These are phyloP conservation scores for Trichosporon sp. DNA, from an alignment of 1,284 basidiomycete species.

Conservation along the genomic window DNA sequence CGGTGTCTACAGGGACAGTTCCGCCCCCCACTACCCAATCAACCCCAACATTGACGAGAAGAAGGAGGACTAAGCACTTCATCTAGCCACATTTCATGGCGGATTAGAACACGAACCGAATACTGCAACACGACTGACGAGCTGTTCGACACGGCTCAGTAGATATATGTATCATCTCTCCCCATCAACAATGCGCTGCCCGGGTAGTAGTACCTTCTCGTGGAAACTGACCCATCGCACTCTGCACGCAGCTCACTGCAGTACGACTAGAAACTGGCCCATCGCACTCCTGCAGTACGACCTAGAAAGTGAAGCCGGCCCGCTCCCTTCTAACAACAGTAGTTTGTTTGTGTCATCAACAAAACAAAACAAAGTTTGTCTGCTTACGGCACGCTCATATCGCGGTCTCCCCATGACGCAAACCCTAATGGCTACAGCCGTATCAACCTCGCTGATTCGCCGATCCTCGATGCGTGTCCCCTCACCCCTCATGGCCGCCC, in stretches of 20 bases:
- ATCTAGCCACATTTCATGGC: neutral
- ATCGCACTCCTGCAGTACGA: too few species aligned
- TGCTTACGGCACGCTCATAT: neutral
- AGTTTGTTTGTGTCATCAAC: neutral
- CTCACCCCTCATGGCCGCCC: too few species aligned
- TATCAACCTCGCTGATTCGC: neutral
- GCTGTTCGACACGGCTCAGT: neutral
- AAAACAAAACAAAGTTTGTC: neutral
- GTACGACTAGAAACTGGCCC: too few species aligned
- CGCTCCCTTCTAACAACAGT: too few species aligned
- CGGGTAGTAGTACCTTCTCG: too few species aligned
- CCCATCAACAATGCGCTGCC: neutral
- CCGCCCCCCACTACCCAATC: neutral
- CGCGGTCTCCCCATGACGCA: constrained; percentile 4
- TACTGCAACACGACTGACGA: neutral
- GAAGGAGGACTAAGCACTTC: neutral
- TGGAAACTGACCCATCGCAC: too few species aligned
- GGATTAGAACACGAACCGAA: neutral
- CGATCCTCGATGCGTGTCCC: neutral
- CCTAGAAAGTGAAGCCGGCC: too few species aligned
- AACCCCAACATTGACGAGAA: neutral
- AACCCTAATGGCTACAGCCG: neutral
- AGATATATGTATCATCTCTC: neutral
- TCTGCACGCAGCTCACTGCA: too few species aligned
- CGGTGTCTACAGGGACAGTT: neutral